Percentiles rank a stretch among this genome's conserved stretches.
Conservation (phyloP, 2,329 filamentous ascomycete species). For the Tolypocladium cylindrosporum region DNA sequence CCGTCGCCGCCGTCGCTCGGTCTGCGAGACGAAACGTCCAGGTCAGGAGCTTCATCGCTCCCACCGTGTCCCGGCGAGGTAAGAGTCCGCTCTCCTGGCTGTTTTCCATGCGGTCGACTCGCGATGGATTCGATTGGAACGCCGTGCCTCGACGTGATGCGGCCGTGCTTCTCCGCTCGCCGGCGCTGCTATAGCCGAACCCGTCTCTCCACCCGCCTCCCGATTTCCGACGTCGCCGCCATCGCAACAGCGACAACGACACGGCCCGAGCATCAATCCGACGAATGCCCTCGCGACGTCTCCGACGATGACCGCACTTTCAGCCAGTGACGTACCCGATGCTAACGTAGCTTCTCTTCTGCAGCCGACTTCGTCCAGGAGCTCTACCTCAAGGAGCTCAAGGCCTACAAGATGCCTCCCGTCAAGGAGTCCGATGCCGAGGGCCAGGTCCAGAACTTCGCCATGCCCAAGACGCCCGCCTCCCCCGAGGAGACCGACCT, state of each 20-base stretch:
- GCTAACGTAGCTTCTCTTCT: conserved; percentile 13
- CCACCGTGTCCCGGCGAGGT: conserved; percentile 53
- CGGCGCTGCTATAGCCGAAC: not conserved
- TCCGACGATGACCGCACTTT: not conserved
- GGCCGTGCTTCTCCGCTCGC: conserved; percentile 2
- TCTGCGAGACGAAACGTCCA: conserved; percentile 31
- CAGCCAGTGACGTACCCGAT: not conserved
- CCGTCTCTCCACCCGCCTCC: not conserved
- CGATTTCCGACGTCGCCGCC: conserved; percentile 1
- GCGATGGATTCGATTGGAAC: not conserved
- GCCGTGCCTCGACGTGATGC: not conserved
- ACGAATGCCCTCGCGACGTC: not conserved
- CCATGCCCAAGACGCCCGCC: conserved; percentile 65
- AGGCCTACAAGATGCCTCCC: conserved; percentile 80
- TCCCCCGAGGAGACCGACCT: conserved; percentile 94
- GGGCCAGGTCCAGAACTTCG: conserved; percentile 85
- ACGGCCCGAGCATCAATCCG: not conserved
- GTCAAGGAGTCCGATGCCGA: conserved; percentile 81
- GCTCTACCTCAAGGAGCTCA: conserved; percentile 92
- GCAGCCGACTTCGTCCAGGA: conserved; percentile 95
- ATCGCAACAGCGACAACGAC: not conserved
- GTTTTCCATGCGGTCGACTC: not conserved
- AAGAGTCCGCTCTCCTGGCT: conserved; percentile 20
- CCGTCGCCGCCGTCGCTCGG: conserved; percentile 38
- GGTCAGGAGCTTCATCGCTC: conserved; percentile 48